Evolutionary conservation across 495 filamentous ascomycete genomes (phyloP).

Genomic region (Cercophora scortea): DNA sequence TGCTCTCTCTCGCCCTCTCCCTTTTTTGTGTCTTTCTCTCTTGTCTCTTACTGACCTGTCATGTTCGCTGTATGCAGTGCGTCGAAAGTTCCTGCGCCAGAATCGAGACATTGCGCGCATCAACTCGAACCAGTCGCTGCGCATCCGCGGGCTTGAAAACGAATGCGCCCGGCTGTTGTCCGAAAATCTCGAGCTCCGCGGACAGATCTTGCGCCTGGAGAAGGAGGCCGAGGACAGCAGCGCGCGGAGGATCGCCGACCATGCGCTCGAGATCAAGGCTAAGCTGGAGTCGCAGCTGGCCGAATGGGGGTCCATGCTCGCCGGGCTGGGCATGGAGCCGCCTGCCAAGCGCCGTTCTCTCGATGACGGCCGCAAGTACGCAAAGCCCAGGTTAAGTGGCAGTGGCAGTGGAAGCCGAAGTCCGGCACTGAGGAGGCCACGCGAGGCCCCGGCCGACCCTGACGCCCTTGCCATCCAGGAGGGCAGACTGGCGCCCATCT

Average conservation of each 20-base stretch:
- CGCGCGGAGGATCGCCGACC: constrained; percentile 45
- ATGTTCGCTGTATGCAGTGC: constrained; percentile 49
- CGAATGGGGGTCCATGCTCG: constrained; percentile 59
- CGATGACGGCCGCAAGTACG: constrained; percentile 20
- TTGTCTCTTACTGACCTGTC: constrained; percentile 6
- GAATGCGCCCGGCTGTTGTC: constrained; percentile 75
- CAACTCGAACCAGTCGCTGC: constrained; percentile 85
- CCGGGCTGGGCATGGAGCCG: constrained; percentile 48
- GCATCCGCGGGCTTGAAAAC: constrained; percentile 79
- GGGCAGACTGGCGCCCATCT: constrained; percentile 69
- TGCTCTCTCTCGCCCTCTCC: constrained; percentile 8
- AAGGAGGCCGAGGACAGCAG: constrained; percentile 50
- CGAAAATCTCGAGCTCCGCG: constrained; percentile 80
- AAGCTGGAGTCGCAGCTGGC: constrained; percentile 62
- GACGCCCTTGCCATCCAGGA: constrained; percentile 50
- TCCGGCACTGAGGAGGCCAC: constrained; percentile 34
- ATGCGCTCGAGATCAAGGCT: constrained; percentile 58
- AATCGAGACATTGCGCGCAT: constrained; percentile 88
- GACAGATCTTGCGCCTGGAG: constrained; percentile 67
- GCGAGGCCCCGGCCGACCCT: constrained; percentile 41
- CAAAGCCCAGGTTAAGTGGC: constrained; percentile 22
- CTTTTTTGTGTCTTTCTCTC: background rate
- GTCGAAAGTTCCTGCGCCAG: constrained; percentile 79
- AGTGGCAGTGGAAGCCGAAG: constrained; percentile 18
- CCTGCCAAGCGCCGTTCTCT: constrained; percentile 28